A percentile compares a stretch with the other conserved stretches of the same genome.
Conservation (phyloP, 202 grass and related monocot genomes). For the Setaria viridis region DNA sequence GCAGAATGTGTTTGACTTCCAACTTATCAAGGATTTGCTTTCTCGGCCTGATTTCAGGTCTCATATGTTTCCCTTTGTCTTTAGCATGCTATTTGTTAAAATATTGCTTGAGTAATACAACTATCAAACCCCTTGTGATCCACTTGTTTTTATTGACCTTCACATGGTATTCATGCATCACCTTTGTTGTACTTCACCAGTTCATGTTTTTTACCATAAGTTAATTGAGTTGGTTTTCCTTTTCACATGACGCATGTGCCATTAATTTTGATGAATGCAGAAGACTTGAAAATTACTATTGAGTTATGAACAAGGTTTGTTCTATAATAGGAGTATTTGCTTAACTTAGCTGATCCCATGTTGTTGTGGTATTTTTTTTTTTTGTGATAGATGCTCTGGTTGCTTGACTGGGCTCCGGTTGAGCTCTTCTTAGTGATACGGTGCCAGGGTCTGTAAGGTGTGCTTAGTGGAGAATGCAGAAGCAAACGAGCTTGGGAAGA, state of each 20-base stretch:
- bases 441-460: too few relatives aligned
- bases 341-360: neutral
- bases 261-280: neutral
- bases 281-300: neutral
- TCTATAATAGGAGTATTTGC: neutral
- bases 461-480: too few relatives aligned
- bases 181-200: neutral
- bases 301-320: neutral
- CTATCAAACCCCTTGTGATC: neutral
- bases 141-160: neutral
- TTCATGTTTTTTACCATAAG: neutral
- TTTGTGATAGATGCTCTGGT: neutral
- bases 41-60: conserved; percentile 91
- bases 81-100: conserved; percentile 10
- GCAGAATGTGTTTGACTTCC: conserved; percentile 91
- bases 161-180: neutral
- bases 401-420: neutral
- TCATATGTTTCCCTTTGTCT: conserved; percentile 20
- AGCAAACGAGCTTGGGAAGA: too few relatives aligned
- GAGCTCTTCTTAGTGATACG: neutral
- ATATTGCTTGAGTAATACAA: conserved; percentile 1
- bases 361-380: conserved; percentile 14
- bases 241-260: neutral
- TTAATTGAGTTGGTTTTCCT: neutral
- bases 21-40: conserved; percentile 85